Conservation (phyloP, 208 protist genomes). For the Herpetomonas samuelpessoai region DNA sequence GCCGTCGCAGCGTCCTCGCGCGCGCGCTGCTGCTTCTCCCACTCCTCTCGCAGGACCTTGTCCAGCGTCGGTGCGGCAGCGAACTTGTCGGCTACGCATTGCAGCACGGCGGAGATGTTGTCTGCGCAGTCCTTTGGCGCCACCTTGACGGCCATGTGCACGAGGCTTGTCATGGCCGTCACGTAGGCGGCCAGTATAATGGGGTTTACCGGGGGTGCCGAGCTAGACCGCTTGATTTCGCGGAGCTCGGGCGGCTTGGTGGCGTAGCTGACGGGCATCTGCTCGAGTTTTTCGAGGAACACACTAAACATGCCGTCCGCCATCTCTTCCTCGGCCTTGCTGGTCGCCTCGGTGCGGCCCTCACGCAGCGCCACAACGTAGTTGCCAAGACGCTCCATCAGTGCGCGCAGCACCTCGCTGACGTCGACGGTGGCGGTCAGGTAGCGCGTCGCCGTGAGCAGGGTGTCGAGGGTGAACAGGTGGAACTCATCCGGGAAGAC, state of each 20-base stretch:
- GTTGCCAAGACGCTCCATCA: constrained; percentile 91
- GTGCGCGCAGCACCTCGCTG: constrained; percentile 68
- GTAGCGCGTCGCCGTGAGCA: constrained; percentile 69
- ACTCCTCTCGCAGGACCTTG: not conserved
- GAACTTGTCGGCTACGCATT: constrained; percentile 31
- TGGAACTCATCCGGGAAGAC: constrained; percentile 99
- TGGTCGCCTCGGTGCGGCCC: constrained; percentile 12
- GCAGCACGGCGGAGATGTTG: constrained; percentile 29
- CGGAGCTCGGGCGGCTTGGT: constrained; percentile 8
- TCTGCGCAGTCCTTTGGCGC: constrained; percentile 8
- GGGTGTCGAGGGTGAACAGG: constrained; percentile 88
- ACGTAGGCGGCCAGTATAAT: constrained; percentile 50
- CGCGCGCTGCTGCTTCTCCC: not conserved
- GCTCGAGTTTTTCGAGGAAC: constrained; percentile 37
- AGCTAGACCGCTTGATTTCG: constrained; percentile 30
- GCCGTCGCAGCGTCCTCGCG: too few species aligned
- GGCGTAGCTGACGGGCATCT: constrained; percentile 32
- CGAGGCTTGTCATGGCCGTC: constrained; percentile 27
- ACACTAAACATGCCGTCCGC: constrained; percentile 26
- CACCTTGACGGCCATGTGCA: constrained; percentile 19
- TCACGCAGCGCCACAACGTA: constrained; percentile 58
- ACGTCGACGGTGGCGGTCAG: constrained; percentile 90
- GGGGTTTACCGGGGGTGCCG: constrained; percentile 24
- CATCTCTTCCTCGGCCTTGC: not conserved
- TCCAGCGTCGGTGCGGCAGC: constrained; percentile 1